phyloP scores from a whole-genome alignment of 495 filamentous ascomycete species.

The Aspergillus hancockii region DNA sequence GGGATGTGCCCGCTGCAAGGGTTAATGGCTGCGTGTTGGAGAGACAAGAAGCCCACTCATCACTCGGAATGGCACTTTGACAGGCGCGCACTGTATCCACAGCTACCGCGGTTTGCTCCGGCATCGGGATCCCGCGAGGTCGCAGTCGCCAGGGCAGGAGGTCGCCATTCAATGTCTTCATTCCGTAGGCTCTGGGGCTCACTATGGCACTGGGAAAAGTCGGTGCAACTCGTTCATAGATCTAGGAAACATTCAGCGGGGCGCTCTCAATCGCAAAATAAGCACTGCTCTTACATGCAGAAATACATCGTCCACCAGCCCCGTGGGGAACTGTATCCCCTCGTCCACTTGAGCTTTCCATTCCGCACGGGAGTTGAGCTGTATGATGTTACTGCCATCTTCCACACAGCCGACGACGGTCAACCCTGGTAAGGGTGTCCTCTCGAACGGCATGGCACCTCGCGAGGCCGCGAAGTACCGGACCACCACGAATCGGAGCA shows the following conservation, averaged over 20 bases:
- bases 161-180: conserved; percentile 37
- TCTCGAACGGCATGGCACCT: conserved; percentile 38
- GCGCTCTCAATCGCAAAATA: neutral
- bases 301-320: conserved; percentile 39
- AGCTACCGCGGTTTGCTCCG: conserved; percentile 20
- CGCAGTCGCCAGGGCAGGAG: conserved; percentile 36
- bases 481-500: conserved; percentile 30
- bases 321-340: conserved; percentile 32
- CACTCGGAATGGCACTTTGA: conserved; percentile 17
- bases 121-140: conserved; percentile 36
- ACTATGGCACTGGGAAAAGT: neutral
- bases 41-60: conserved; percentile 26
- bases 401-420: conserved; percentile 31
- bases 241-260: conserved; percentile 21
- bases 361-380: conserved; percentile 21
- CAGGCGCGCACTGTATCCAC: conserved; percentile 26
- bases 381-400: conserved; percentile 16
- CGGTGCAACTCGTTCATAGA: conserved; percentile 35
- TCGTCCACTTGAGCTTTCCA: conserved; percentile 33
- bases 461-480: conserved; percentile 33
- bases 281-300: conserved; percentile 36
- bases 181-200: conserved; percentile 26
- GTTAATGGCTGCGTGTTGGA: conserved; percentile 7
- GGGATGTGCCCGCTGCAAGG: conserved; percentile 24
- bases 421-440: conserved; percentile 34